Conservation (phyloP, 257 asterid species). For the Cordia subcordata region DNA sequence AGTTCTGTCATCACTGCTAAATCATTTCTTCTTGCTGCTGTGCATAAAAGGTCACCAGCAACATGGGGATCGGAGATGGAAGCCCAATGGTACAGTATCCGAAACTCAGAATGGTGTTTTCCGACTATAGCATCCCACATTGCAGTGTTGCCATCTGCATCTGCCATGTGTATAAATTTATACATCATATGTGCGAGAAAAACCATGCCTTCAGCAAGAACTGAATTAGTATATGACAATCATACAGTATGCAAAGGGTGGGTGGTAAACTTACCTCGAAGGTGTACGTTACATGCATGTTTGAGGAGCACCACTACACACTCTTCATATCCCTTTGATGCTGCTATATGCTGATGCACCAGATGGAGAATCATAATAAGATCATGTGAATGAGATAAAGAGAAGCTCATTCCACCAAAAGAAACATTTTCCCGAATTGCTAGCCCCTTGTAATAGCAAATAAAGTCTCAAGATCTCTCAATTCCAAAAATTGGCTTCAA, state of each 20-base stretch:
- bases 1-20: conserved; percentile 48
- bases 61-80: conserved; percentile 66
- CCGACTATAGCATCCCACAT: conserved; percentile 74
- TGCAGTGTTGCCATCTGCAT: conserved; percentile 72
- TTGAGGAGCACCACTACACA: conserved; percentile 81
- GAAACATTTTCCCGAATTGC: not conserved
- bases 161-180: conserved; percentile 23
- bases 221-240: not conserved
- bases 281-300: conserved; percentile 70
- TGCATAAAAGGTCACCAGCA: conserved; percentile 82
- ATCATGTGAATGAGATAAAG: no score
- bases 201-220: not conserved
- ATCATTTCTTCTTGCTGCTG: conserved; percentile 64
- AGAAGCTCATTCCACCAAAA: conserved; percentile 1
- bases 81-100: conserved; percentile 77
- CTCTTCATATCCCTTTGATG: conserved; percentile 80
- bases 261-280: conserved; percentile 43
- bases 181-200: no score
- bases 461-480: not conserved
- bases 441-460: not conserved
- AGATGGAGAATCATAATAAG: not conserved
- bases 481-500: no score
- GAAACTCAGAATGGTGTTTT: conserved; percentile 70
- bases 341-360: conserved; percentile 74
- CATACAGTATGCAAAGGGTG: not conserved